Base-by-base conservation (phyloP, 441 rosid species). In the Metrosideros polymorpha region DNA sequence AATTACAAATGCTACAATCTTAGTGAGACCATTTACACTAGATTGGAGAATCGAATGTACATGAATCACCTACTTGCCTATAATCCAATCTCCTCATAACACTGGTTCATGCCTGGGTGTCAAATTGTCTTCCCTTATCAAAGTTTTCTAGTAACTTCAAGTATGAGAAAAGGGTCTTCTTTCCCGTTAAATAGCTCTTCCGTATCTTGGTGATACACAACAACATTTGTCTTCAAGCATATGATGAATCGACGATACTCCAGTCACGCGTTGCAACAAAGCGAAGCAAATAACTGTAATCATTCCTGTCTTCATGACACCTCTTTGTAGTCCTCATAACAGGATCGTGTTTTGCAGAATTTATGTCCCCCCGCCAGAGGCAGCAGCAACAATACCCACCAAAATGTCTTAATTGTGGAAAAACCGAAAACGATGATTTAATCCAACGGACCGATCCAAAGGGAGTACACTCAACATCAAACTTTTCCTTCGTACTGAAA, bases 401-500 rank as follows among this genome's bases (percentile, higher is more conserved):
- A 39, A 39, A 71, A 71, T 71, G n/a, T 12, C 79, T 71, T 71
- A 47, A 39, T 42, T 12, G 47, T 39, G 22, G 30, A 12, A 27
- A n/a, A 56, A 56, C 17, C n/a, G 7, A 71, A 42, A 71, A 39
- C 10, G 79, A 71, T 22, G 47, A 71, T 1, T 5, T 56, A 56
- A 9, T 12, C 15, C 9, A 3, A 71, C 0, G 3, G 47, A 71
- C 47, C 7, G 0, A 24, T 71, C 17, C 47, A 12, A 71, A 10
- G 45, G 79, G 45, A 39, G 27, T 71, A 71, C 79, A 22, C 29
- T 71, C 79, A 6, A 6, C 79, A 87, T 94, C 91, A 96, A 83
- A 96, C 99, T 92, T 98, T 98, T 85, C 99, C 99, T 89, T 83
- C 93, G 32, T 95, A 96, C 87, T 91, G 95, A 94, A 96, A 98